Conservation (phyloP, 2,329 filamentous ascomycete genomes). For the Beauveria sp. region DNA sequence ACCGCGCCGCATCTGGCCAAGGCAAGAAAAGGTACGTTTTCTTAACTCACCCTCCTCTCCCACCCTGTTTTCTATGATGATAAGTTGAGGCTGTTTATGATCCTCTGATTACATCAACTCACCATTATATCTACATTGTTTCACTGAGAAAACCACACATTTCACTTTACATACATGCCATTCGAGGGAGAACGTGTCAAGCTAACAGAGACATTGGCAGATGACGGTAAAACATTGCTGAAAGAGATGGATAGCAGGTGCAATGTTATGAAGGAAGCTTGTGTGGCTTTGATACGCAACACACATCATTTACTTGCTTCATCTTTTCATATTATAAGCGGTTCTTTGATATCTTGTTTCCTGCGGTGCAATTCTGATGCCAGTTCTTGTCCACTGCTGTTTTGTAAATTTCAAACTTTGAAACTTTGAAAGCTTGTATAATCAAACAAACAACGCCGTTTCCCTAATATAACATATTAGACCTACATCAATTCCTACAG, state of each 20-base stretch:
- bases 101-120: slow-evolving; percentile 29
- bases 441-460: neutral
- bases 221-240: neutral
- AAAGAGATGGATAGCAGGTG: neutral
- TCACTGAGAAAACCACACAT: slow-evolving; percentile 8
- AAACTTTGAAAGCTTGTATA: too few relatives aligned
- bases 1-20: neutral
- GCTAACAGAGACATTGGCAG: neutral
- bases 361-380: too few relatives aligned
- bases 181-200: neutral
- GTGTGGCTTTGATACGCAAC: neutral
- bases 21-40: slow-evolving; percentile 13
- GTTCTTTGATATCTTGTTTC: neutral
- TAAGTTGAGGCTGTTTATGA: slow-evolving; percentile 43
- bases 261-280: neutral
- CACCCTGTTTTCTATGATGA: slow-evolving; percentile 30
- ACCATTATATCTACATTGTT: slow-evolving; percentile 24
- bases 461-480: neutral
- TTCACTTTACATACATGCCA: neutral
- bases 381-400: too few relatives aligned
- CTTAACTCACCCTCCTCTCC: neutral
- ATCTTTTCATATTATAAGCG: neutral
- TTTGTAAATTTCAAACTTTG: too few relatives aligned
- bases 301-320: neutral
- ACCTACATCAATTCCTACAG: slow-evolving; percentile 25